Conservation (phyloP, 1,284 basidiomycete genomes). For the Papiliotrema flavescens region DNA sequence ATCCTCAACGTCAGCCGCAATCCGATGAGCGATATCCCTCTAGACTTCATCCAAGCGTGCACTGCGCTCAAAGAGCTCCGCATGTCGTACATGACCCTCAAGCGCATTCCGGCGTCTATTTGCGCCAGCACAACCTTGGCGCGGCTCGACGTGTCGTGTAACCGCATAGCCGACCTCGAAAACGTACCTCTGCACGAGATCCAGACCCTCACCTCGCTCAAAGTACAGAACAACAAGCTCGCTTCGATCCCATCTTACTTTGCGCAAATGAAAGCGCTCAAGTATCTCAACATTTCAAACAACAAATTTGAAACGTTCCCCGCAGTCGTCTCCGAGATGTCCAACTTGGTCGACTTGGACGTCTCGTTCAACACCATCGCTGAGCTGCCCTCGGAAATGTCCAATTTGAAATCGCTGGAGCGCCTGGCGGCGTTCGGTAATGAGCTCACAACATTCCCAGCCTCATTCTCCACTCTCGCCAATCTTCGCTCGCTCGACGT, state of each 20-base stretch:
- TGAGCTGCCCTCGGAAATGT: conserved; percentile 76
- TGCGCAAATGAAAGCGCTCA: conserved; percentile 65
- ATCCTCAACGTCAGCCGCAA: conserved; percentile 89
- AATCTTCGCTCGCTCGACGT: conserved; percentile 74
- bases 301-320: conserved; percentile 90
- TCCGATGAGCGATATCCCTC: conserved; percentile 92
- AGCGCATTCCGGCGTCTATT: conserved; percentile 83
- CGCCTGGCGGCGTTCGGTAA: conserved; percentile 86
- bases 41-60: conserved; percentile 93
- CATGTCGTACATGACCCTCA: conserved; percentile 90
- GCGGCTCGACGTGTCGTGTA: conserved; percentile 86
- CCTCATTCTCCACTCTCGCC: conserved; percentile 60
- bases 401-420: conserved; percentile 65
- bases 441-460: conserved; percentile 71
- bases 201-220: conserved; percentile 66
- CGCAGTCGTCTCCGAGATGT: conserved; percentile 68
- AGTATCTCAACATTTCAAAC: conserved; percentile 90
- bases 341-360: conserved; percentile 77
- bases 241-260: conserved; percentile 84
- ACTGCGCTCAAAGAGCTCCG: conserved; percentile 77
- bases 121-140: conserved; percentile 70
- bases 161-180: conserved; percentile 85
- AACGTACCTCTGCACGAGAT: conserved; percentile 80
- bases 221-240: conserved; percentile 89
- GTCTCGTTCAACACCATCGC: conserved; percentile 91